A percentile compares a stretch with the other conserved stretches of the same genome.
Conservation (phyloP, 345 rosid species). For the Aquilaria malaccensis region DNA sequence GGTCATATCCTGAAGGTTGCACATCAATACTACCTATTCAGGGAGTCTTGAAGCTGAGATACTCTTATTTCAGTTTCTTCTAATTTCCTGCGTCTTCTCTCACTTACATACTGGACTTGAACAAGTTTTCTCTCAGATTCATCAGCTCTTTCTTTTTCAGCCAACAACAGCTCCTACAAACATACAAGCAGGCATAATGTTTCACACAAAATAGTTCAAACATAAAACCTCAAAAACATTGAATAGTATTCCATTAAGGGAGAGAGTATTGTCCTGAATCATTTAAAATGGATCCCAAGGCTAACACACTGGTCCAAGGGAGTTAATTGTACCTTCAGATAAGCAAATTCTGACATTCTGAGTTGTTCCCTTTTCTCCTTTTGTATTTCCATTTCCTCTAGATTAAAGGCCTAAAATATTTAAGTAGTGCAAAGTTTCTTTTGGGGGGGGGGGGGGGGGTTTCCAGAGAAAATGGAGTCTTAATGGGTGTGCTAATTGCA, state of each 20-base stretch:
- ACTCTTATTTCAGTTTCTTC: slow-evolving; percentile 77
- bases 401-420: not conserved
- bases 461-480: too few species aligned
- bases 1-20: slow-evolving; percentile 1
- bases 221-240: not conserved
- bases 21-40: slow-evolving; percentile 62
- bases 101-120: slow-evolving; percentile 59
- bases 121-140: slow-evolving; percentile 50
- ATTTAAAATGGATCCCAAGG: too few species aligned
- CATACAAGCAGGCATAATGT: slow-evolving; percentile 4
- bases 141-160: slow-evolving; percentile 76
- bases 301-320: too few species aligned
- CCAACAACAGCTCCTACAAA: slow-evolving; percentile 43
- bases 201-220: slow-evolving; percentile 1
- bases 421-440: too few species aligned
- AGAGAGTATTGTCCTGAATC: not conserved
- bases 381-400: not conserved
- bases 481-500: too few species aligned
- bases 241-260: not conserved
- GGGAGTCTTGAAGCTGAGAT: slow-evolving; percentile 61
- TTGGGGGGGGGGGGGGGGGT: too few species aligned
- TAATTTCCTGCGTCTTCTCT: slow-evolving; percentile 57
- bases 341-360: not conserved
- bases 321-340: too few species aligned
- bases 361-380: not conserved